A percentile compares a stretch with the other conserved stretches of the same genome.
phyloP scores from a whole-genome alignment of 169 alveolate species.

The Plasmodium gonderi region DNA sequence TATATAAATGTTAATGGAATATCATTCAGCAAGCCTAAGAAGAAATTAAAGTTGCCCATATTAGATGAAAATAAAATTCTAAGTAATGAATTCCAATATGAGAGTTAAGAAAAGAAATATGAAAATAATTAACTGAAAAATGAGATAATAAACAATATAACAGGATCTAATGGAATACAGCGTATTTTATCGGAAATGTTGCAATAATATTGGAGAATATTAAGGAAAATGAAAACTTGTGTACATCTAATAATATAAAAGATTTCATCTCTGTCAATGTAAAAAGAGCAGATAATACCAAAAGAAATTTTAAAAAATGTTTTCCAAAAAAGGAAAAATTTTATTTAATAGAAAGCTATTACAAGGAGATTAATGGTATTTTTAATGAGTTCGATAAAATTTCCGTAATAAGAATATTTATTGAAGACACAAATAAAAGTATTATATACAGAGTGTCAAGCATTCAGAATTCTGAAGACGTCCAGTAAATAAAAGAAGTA shows the following conservation, averaged over 20 bases:
- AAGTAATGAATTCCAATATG: neutral
- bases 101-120: neutral
- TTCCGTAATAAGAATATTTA: neutral
- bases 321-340: neutral
- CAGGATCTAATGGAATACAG: neutral
- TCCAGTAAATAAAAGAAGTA: neutral
- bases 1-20: neutral
- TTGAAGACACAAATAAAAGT: neutral
- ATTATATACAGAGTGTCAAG: neutral
- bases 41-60: neutral
- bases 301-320: neutral
- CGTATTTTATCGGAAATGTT: neutral
- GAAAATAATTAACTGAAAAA: neutral
- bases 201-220: neutral
- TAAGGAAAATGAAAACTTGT: neutral
- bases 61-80: neutral
- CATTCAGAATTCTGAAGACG: neutral
- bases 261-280: neutral
- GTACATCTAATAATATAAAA: neutral
- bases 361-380: neutral
- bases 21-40: neutral
- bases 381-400: neutral
- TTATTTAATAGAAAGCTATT: neutral
- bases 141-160: neutral
- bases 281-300: neutral